A percentile compares a stretch with the other conserved stretches of the same genome.
These are phyloP conservation scores for Xylariaceae sp. DNA, from an alignment of 2,329 filamentous ascomycete species.

Conservation along the genomic window DNA sequence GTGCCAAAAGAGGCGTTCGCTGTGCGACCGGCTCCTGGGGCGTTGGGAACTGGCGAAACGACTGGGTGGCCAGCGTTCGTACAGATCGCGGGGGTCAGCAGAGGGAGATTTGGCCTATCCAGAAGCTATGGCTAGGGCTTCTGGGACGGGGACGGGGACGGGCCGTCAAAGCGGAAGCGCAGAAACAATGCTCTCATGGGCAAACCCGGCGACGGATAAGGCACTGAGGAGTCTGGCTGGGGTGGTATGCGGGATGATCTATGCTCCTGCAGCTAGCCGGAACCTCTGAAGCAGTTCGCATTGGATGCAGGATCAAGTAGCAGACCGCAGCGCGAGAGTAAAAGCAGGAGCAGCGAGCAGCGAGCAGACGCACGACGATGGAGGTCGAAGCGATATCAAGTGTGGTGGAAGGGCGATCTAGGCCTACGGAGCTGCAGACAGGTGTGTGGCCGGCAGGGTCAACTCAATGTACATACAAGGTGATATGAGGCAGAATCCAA, in stretches of 20 bases:
- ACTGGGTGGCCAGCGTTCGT: conserved; percentile 29
- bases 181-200: conserved; percentile 29
- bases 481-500: too few species aligned
- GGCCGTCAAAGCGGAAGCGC: conserved; percentile 29
- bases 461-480: not conserved
- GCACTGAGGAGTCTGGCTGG: conserved; percentile 35
- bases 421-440: not conserved
- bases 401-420: not conserved
- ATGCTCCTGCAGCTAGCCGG: conserved; percentile 38
- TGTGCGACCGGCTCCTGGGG: conserved; percentile 31
- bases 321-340: conserved; percentile 10
- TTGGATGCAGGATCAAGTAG: conserved; percentile 27
- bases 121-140: conserved; percentile 15
- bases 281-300: conserved; percentile 36
- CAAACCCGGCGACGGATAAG: conserved; percentile 38
- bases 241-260: conserved; percentile 36
- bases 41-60: conserved; percentile 27
- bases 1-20: conserved; percentile 34
- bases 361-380: conserved; percentile 21
- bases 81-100: conserved; percentile 28
- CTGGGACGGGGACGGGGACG: conserved; percentile 20
- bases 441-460: not conserved
- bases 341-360: conserved; percentile 10
- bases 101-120: not conserved
- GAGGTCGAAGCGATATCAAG: not conserved